Evolutionary conservation across 352 stramenopile genomes (phyloP).

Genomic region (Phytophthora colocasiae): DNA sequence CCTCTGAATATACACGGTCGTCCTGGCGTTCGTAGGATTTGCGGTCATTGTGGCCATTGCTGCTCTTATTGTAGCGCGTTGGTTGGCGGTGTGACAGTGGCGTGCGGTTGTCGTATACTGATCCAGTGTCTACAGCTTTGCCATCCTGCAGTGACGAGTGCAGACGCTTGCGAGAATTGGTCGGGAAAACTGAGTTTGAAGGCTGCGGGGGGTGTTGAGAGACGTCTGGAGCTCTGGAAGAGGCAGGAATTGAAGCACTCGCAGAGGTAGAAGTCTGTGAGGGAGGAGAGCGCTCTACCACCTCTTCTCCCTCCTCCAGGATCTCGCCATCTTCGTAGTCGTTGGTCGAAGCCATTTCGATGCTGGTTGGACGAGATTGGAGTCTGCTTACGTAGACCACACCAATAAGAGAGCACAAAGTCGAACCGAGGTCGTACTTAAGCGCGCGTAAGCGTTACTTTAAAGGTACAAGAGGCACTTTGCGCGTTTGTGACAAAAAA

Average conservation of each 20-base stretch:
- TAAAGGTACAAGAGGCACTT: too few relatives aligned
- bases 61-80: conserved; percentile 14
- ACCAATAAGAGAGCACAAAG: too few relatives aligned
- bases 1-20: conserved; percentile 56
- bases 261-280: background rate
- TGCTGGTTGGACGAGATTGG: conserved; percentile 14
- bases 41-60: conserved; percentile 20
- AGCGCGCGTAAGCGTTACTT: too few relatives aligned
- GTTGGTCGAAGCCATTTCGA: conserved; percentile 38
- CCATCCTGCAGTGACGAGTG: conserved; percentile 15
- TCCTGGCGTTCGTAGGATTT: conserved; percentile 36
- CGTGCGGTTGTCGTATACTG: conserved; percentile 25
- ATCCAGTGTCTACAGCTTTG: conserved; percentile 1
- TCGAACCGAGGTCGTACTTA: too few relatives aligned
- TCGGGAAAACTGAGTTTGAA: conserved; percentile 15
- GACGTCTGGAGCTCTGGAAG: background rate
- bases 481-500: too few relatives aligned
- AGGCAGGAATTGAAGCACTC: background rate
- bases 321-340: conserved; percentile 83
- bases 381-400: too few relatives aligned
- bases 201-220: conserved; percentile 3
- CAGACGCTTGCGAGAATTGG: conserved; percentile 28
- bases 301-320: conserved; percentile 69
- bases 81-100: conserved; percentile 29
- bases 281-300: conserved; percentile 11